A percentile compares a stretch with the other conserved stretches of the same genome.
Evolutionary conservation across 2,329 filamentous ascomycete species (phyloP).

Genomic region (Hymenoscyphus fructigenus): DNA sequence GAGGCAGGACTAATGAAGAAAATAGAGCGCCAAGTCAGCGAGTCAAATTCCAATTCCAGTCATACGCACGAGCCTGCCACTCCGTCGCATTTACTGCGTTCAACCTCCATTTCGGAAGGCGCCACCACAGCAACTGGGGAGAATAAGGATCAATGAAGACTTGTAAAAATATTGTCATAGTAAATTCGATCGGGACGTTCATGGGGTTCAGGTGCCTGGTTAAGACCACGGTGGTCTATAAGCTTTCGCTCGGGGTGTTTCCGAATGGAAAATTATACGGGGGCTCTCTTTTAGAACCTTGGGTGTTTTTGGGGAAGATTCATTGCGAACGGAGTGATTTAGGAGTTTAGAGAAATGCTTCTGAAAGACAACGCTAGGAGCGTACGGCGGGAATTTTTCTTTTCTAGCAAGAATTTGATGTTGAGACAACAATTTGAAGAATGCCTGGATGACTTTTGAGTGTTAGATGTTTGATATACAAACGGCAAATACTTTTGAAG

Average conservation of each 20-base stretch:
- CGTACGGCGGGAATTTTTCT: not conserved
- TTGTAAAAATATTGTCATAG: not conserved
- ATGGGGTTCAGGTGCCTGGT: not conserved
- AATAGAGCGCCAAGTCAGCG: constrained; percentile 33
- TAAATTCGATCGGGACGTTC: not conserved
- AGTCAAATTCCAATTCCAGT: constrained; percentile 31
- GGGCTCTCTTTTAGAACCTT: not conserved
- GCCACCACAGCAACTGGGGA: not conserved
- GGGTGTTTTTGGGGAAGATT: not conserved
- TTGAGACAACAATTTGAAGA: not conserved
- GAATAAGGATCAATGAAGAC: constrained; percentile 5
- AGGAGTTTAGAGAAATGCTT: not conserved
- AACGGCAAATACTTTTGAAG: too few species aligned
- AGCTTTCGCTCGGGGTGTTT: not conserved
- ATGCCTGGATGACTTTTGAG: too few species aligned
- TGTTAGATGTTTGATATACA: too few species aligned
- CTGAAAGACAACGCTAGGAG: not conserved
- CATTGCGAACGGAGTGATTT: not conserved
- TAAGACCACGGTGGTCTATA: not conserved
- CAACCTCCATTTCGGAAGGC: constrained; percentile 34
- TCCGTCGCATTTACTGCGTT: constrained; percentile 33
- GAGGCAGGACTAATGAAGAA: constrained; percentile 13
- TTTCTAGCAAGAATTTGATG: not conserved
- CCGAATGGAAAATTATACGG: not conserved
- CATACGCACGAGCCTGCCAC: constrained; percentile 36